Conservation (phyloP, 2,329 filamentous ascomycete genomes). For the Xylariaceae sp. region DNA sequence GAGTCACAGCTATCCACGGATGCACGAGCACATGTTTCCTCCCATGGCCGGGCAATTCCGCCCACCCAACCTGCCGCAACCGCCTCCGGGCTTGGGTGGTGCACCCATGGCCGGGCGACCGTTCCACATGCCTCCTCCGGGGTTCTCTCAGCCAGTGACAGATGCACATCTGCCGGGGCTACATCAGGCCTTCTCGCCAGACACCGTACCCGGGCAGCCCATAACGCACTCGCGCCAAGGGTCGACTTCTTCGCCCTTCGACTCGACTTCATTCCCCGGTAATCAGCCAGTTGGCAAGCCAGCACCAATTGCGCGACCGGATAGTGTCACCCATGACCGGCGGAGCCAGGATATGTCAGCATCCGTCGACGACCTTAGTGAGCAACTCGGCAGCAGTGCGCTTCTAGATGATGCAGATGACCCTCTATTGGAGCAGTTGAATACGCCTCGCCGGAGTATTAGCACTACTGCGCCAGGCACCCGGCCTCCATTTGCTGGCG, state of each 20-base stretch:
- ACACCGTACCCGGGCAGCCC: conserved; percentile 33
- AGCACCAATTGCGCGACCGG: conserved; percentile 80
- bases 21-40: conserved; percentile 42
- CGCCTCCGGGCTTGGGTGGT: conserved; percentile 46
- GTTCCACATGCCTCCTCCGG: conserved; percentile 47
- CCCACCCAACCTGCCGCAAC: conserved; percentile 43
- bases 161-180: conserved; percentile 36
- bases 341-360: conserved; percentile 36
- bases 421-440: conserved; percentile 35
- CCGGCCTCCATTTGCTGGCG: conserved; percentile 37
- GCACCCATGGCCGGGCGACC: conserved; percentile 38
- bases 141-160: conserved; percentile 41
- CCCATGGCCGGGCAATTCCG: conserved; percentile 38
- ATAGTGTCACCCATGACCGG: conserved; percentile 59
- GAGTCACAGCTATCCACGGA: conserved; percentile 39
- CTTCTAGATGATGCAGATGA: conserved; percentile 71
- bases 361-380: conserved; percentile 66
- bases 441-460: conserved; percentile 41
- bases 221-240: conserved; percentile 67
- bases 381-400: conserved; percentile 85
- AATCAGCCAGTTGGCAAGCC: conserved; percentile 74
- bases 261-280: conserved; percentile 27
- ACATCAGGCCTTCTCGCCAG: conserved; percentile 34
- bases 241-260: conserved; percentile 53
- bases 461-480: conserved; percentile 49